Base-by-base conservation (phyloP, 176 grass and related monocot species). In the Carex kokanica region DNA sequence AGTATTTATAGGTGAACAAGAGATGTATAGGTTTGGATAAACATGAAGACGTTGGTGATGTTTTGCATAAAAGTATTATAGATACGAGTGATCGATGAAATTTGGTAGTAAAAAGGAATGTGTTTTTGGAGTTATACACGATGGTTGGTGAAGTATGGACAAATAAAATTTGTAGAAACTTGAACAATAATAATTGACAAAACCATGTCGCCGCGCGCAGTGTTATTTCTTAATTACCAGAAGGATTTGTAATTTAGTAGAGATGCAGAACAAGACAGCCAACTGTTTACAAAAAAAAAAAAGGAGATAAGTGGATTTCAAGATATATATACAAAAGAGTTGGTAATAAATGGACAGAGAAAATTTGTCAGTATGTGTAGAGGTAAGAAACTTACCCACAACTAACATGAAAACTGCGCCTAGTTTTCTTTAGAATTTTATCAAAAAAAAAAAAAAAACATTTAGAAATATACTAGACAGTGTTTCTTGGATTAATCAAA, bases 71-170 rank as follows among this genome's bases (percentile, higher is more conserved):
- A 57, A 32, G 16, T 36, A 60, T 79, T 24, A 12, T 24, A 12
- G 6, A 51, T 14, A 25, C 3, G 17, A 9, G 8, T 43, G 36
- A 34, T 34, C 32, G 32, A 67, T 67, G 12, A 67, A 36, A 67
- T 38, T 67, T 7, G 14, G 64, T 67, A 17, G 64, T 23, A 63
- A 63, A 79, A 60, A 34, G 8, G 52, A 59, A 56, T 57, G 23
- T 60, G 6, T 17, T 60, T 79, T 79, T 79, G 51, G 23, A 60
- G 24, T 57, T 79, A 60, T 34, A 38, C 14, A 57, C 7, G 41
- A 27, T 17, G 41, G 49, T 79, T 79, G 75, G 75, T 79, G 75
- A 32, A 79, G 41, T 59, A 58, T 79, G 24, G 75, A 79, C 75
- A 79, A 79, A 60, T n/a, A 31, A 58, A 55, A 7, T 3, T 52